phyloP scores from a whole-genome alignment of 1,284 basidiomycete species.

The Pseudozyma thailandica region DNA sequence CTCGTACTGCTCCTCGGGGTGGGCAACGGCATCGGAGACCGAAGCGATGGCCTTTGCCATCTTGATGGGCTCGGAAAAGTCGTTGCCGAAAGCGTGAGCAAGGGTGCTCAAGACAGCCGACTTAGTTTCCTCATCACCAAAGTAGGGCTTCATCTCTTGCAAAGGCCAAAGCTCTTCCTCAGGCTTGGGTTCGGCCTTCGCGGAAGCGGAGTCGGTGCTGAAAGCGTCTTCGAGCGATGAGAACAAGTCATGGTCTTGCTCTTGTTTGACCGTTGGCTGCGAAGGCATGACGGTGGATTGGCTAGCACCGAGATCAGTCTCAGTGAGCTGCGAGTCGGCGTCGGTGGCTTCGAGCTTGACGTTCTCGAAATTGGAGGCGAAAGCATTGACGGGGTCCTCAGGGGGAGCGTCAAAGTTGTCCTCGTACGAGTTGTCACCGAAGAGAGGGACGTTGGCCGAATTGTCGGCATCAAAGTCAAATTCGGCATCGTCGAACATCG shows the following conservation, averaged over 20 bases:
- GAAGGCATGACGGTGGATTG: conserved; percentile 39
- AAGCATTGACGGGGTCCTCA: conserved; percentile 17
- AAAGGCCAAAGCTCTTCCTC: conserved; percentile 18
- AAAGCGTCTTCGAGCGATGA: conserved; percentile 37
- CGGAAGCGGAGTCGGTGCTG: conserved; percentile 16
- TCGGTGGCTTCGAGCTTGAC: conserved; percentile 40
- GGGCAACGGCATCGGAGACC: not conserved
- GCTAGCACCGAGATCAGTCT: conserved; percentile 21
- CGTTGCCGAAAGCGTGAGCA: conserved; percentile 26
- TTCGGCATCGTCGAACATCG: conserved; percentile 43
- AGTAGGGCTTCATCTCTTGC: conserved; percentile 39
- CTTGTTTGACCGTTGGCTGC: conserved; percentile 35
- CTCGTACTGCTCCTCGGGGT: conserved; percentile 16
- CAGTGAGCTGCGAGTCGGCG: conserved; percentile 26
- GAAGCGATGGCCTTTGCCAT: not conserved
- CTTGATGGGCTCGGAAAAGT: conserved; percentile 18
- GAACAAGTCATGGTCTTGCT: conserved; percentile 13
- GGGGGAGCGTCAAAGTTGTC: conserved; percentile 6
- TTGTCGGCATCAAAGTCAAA: conserved; percentile 41
- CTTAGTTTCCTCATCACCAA: conserved; percentile 26
- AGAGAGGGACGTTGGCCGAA: conserved; percentile 32
- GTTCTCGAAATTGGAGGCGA: conserved; percentile 29
- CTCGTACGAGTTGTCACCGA: conserved; percentile 33
- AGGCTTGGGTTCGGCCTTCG: conserved; percentile 22
- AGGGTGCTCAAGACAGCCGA: conserved; percentile 27